phyloP scores from a whole-genome alignment of 176 grass and related monocot genomes.

The Eleusine coracana region DNA sequence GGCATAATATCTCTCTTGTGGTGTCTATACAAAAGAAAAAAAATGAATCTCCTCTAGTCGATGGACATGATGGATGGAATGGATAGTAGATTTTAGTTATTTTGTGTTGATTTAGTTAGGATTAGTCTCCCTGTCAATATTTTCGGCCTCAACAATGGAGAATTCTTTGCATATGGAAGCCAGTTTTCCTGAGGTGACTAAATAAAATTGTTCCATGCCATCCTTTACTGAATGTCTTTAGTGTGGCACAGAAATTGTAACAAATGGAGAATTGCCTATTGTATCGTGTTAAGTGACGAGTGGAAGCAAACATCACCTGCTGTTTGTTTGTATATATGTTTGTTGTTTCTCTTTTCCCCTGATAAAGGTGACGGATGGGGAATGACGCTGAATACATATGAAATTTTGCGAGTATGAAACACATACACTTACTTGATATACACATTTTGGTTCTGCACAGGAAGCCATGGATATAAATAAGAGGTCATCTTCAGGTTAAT shows the following conservation, averaged over 20 bases:
- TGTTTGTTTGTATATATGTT: background rate
- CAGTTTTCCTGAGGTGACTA: background rate
- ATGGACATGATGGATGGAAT: background rate
- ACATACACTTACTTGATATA: conserved; percentile 9
- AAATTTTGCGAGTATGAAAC: background rate
- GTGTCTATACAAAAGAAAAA: background rate
- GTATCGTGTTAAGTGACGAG: background rate
- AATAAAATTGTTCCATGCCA: background rate
- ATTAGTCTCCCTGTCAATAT: background rate
- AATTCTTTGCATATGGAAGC: background rate
- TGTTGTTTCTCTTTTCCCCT: conserved; percentile 9
- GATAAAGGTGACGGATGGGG: background rate
- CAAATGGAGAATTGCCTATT: background rate
- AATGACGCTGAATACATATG: background rate
- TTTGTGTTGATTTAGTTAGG: background rate
- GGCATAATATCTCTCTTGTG: background rate
- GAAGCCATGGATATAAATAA: conserved; percentile 98
- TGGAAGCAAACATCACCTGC: background rate
- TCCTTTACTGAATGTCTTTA: background rate
- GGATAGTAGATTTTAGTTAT: background rate
- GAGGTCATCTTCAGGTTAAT: conserved; percentile 80
- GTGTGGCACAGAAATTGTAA: background rate
- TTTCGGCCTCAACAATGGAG: background rate
- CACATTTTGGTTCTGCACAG: conserved; percentile 50
- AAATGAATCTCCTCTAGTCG: background rate